Evolutionary conservation across 495 filamentous ascomycete species (phyloP).

Genomic region (Venustampulla echinocandica): DNA sequence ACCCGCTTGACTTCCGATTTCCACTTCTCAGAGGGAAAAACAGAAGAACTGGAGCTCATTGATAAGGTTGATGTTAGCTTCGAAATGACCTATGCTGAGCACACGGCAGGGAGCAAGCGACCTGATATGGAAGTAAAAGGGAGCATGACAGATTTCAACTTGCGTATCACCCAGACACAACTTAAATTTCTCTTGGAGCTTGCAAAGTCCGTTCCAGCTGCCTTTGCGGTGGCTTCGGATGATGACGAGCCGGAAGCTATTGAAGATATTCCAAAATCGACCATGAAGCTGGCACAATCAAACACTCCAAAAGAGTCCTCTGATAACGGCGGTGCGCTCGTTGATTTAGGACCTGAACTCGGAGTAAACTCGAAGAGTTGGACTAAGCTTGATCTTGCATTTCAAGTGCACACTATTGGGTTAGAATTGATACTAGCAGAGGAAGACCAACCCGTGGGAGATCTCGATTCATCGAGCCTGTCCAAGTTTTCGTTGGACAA

Average conservation of each 20-base stretch:
- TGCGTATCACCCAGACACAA: constrained; percentile 82
- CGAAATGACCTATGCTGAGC: constrained; percentile 82
- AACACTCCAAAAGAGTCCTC: constrained; percentile 20
- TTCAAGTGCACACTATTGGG: constrained; percentile 79
- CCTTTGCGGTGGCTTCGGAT: constrained; percentile 70
- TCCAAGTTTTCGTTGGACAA: constrained; percentile 91
- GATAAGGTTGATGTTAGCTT: constrained; percentile 93
- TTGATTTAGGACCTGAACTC: constrained; percentile 57
- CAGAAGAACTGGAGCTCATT: constrained; percentile 89
- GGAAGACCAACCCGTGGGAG: constrained; percentile 63
- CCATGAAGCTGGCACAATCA: constrained; percentile 30
- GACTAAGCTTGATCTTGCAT: constrained; percentile 90
- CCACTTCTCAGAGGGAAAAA: constrained; percentile 60
- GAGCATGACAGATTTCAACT: constrained; percentile 82
- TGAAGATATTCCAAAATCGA: constrained; percentile 51
- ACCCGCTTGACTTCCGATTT: constrained; percentile 85
- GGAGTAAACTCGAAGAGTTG: constrained; percentile 58
- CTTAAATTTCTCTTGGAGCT: constrained; percentile 81
- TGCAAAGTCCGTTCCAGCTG: constrained; percentile 73
- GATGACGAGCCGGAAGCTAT: constrained; percentile 42
- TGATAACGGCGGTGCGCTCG: constrained; percentile 32
- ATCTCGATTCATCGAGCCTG: constrained; percentile 71
- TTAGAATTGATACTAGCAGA: constrained; percentile 77
- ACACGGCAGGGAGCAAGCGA: constrained; percentile 63
- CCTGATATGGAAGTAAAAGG: constrained; percentile 90